Evolutionary conservation across 1,284 basidiomycete genomes (phyloP), one percentile per base, ranked within the genome.

Genomic region (Thecaphora thlaspeos): DNA sequence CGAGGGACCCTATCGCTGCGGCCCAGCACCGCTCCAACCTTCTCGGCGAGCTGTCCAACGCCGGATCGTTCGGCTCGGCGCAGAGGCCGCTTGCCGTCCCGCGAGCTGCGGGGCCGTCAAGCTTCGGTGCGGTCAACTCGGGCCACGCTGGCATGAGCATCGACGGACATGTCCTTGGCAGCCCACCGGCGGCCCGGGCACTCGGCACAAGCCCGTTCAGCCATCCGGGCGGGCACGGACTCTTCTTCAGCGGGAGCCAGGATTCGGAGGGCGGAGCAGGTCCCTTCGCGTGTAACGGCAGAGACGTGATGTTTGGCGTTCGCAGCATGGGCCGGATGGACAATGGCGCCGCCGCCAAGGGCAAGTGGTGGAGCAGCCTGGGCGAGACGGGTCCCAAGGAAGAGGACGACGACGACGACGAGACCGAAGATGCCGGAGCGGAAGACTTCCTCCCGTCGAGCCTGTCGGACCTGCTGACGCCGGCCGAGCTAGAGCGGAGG

Each of bases 381-480:
- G 18, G 48, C 21, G 36, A 39, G 3, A 47, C 48, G 11, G 49
- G 53, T 14, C 26, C 21, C 15, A 32, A 43, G 4, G 46, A 48
- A 18, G 32, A 46, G 2, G 36, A 48, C n/a, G 49, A 42, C 19
- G 32, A 46, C 2, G 36, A 48, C 21, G 49, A 41, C 18, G 51
- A 65, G 23, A 51, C 55, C 30, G 61, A 59, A 24, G 52, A 57
- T 24, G 59, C 47, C 2, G 51, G 54, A 28, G 74, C 68, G 47
- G 91, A 95, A 41, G 75, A 73, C 49, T 77, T 77, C 41, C 28
- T 77, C 36, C 76, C 76, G 2, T 77, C 76, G 10, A 71, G 68
- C 30, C 55, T 77, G 4, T 72, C 68, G 4, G 76, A 77, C 30
- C 56, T 77, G 42, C 55, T 77, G 2, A 77, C 76, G 14, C 75